These are phyloP conservation scores for Yamadazyma dushanensis DNA, from an alignment of 1,139 yeast species.

Conservation along the genomic window DNA sequence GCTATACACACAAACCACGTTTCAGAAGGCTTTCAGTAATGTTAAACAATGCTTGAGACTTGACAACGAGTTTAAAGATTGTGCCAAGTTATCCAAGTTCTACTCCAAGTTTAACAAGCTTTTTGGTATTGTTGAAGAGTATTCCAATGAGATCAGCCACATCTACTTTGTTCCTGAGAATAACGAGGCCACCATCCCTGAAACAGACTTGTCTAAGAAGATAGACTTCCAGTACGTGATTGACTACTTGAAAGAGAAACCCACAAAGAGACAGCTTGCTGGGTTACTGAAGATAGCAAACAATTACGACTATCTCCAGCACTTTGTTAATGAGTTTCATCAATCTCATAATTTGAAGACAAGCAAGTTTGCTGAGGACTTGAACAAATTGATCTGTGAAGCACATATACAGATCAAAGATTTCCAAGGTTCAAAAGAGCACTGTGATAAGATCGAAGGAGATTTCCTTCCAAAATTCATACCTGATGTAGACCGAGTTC, in stretches of 20 bases:
- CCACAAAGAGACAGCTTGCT: conserved; percentile 30
- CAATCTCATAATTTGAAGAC: conserved; percentile 11
- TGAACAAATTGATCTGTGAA: conserved; percentile 50
- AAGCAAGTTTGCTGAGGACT: conserved; percentile 26
- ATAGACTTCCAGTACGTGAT: conserved; percentile 28
- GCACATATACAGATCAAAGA: conserved; percentile 35
- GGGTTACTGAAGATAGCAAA: conserved; percentile 26
- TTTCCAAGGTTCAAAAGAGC: conserved; percentile 26
- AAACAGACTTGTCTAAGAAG: conserved; percentile 19
- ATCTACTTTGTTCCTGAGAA: conserved; percentile 23
- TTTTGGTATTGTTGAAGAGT: conserved; percentile 41
- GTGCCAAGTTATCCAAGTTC: conserved; percentile 53
- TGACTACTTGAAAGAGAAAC: conserved; percentile 28
- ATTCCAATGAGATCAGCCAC: conserved; percentile 40
- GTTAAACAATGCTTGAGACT: conserved; percentile 63
- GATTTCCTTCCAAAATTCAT: conserved; percentile 48
- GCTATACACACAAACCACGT: conserved; percentile 52
- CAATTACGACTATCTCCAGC: conserved; percentile 36
- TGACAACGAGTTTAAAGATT: conserved; percentile 62
- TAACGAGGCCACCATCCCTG: conserved; percentile 15
- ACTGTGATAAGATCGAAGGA: conserved; percentile 36
- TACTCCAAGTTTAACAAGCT: conserved; percentile 33
- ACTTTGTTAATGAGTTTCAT: conserved; percentile 21
- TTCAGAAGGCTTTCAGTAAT: conserved; percentile 47
- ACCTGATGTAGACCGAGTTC: conserved; percentile 43